Percentiles rank a stretch among this genome's conserved stretches.
Conservation (phyloP, 2,329 filamentous ascomycete genomes). For the Cladosporium sp. region DNA sequence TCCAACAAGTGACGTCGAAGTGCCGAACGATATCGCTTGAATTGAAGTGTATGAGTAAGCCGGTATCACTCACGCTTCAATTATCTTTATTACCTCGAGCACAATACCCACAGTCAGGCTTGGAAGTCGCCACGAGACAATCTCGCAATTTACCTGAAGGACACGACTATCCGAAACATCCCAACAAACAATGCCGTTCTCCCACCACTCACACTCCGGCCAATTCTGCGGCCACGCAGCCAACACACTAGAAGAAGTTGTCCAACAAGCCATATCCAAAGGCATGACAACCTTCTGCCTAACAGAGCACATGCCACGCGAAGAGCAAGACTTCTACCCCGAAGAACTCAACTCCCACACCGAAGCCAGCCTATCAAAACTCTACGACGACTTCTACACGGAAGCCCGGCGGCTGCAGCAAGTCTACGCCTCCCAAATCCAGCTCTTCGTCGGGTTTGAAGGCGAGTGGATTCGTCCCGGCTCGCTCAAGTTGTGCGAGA, state of each 20-base stretch:
- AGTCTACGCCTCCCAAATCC: constrained; percentile 65
- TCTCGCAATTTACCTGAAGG: too few species aligned
- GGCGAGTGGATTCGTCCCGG: constrained; percentile 80
- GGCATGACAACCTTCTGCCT: constrained; percentile 80
- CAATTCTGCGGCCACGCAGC: constrained; percentile 94
- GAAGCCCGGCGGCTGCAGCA: constrained; percentile 70
- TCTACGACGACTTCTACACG: constrained; percentile 66
- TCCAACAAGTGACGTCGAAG: neutral
- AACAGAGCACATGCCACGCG: constrained; percentile 92
- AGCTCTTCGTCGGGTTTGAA: constrained; percentile 85
- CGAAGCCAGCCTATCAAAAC: constrained; percentile 41
- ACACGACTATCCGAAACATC: too few species aligned
- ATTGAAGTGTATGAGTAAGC: neutral
- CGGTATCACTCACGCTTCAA: too few species aligned
- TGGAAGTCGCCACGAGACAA: too few species aligned
- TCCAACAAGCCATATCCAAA: constrained; percentile 70
- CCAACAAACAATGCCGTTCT: constrained; percentile 70
- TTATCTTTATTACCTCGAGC: too few species aligned
- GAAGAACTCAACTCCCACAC: constrained; percentile 58
- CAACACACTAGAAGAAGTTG: constrained; percentile 75
- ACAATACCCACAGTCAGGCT: too few species aligned
- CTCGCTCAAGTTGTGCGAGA: constrained; percentile 55
- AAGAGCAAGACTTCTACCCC: constrained; percentile 76
- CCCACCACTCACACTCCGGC: constrained; percentile 95
- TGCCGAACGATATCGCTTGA: neutral